Conservation (phyloP, 495 filamentous ascomycete genomes). For the Aspergillus indologenus region DNA sequence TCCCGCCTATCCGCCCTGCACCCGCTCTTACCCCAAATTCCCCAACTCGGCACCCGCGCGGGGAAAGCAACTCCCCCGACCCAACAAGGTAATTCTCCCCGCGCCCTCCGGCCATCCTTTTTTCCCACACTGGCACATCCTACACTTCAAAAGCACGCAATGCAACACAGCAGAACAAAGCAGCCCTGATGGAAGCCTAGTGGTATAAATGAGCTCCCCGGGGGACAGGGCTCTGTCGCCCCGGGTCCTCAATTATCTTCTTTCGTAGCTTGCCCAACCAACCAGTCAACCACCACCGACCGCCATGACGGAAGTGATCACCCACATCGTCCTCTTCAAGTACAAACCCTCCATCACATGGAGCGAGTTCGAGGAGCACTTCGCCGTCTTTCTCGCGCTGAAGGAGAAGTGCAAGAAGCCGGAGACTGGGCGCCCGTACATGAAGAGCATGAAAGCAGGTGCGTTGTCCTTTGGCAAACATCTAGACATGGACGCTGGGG, state of each 20-base stretch:
- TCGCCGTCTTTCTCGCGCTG: slow-evolving; percentile 3
- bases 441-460: slow-evolving; percentile 10
- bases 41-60: neutral
- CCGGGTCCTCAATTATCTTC: neutral
- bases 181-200: neutral
- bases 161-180: neutral
- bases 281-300: neutral
- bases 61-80: neutral
- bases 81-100: neutral
- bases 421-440: neutral
- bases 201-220: neutral
- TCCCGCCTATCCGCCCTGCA: no score
- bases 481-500: no score
- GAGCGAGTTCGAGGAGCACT: slow-evolving; percentile 10
- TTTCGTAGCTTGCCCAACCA: neutral
- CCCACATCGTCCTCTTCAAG: slow-evolving; percentile 8
- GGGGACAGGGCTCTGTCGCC: neutral
- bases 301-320: slow-evolving; percentile 4
- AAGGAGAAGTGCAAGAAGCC: neutral
- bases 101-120: neutral
- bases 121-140: no score
- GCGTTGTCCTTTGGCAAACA: no score
- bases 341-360: slow-evolving; percentile 9
- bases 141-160: neutral
- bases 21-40: neutral